These are phyloP conservation scores for Aegilops speltoides DNA, from an alignment of 176 grass and related monocot species.

Conservation along the genomic window DNA sequence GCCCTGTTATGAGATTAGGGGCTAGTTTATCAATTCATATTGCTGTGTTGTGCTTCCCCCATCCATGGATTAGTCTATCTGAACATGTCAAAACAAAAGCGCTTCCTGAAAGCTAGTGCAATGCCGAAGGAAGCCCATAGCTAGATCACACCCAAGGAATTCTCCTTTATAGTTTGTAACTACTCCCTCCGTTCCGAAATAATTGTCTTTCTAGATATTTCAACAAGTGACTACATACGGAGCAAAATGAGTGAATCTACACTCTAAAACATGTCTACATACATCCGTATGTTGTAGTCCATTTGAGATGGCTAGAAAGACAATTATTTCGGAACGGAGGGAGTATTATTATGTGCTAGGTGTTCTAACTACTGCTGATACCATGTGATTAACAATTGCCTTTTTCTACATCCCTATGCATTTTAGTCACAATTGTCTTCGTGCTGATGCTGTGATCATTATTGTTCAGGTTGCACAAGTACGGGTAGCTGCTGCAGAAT, in stretches of 20 bases:
- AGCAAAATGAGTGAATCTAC: no score
- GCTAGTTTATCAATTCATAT: background rate
- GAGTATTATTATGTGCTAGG: background rate
- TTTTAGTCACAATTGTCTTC: conserved; percentile 10
- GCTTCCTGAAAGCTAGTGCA: background rate
- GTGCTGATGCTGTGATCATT: conserved; percentile 30
- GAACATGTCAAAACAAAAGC: background rate
- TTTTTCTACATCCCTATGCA: background rate
- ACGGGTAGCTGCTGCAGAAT: conserved; percentile 63
- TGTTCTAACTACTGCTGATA: background rate
- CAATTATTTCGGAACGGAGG: no score
- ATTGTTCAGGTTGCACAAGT: conserved; percentile 82
- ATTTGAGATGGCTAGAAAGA: no score
- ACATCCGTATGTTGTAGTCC: no score
- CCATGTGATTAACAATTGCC: background rate
- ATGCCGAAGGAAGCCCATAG: conserved; percentile 11
- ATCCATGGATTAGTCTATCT: conserved; percentile 5
- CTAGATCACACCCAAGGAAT: background rate
- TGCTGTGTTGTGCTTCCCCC: background rate
- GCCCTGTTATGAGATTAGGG: background rate
- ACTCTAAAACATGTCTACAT: no score
- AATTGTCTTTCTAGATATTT: no score
- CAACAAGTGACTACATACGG: no score
- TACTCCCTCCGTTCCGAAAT: no score
- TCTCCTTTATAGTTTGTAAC: background rate